Base-by-base conservation (phyloP, 192 early-diverging fungal species). In the Linnemannia schmuckeri region DNA sequence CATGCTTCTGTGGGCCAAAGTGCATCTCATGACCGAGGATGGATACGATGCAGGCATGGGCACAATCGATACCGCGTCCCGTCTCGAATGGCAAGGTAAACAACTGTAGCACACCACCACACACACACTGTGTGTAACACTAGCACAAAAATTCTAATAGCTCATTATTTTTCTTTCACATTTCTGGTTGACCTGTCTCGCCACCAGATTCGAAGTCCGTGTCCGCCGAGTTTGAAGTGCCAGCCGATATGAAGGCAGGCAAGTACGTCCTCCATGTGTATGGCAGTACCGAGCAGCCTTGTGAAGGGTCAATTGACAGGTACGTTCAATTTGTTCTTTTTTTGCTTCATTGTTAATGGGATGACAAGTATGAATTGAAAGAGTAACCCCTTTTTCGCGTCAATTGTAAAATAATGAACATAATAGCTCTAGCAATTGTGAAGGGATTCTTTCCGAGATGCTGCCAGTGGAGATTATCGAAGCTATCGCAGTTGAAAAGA, bases 251-350 rank as follows among this genome's bases (percentile, higher is more conserved):
- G 74, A 47, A 74, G 0, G 66, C 74, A 18, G 84, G 79, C 38
- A 81, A 81, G 33, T 81, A 86, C 46, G 54, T 73, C 18, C 35
- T 85, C 38, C 83, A 85, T 42, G 69, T 80, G 49, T 85, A 76
- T 30, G 83, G 83, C 24, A 79, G 73, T 63, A 86, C 84, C 6
- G 38, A 61, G 46, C 79, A 86, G 27, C 79, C 84, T 0, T 86
- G 84, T 22, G 74, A 85, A 37, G 83, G 55, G 35, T 72, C 83
- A n/a, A 61, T 76, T 63, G 78, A 79, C 78, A 71, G 61, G 78
- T 85, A 35, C 8, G 75, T 68, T 77, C 61, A 40, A 41, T 3
- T 33, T 35, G 33, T 75, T 33, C 6, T 3, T 76, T 8, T 9
- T 37, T 37, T 1, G 37, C 22, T 41, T 52, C 9, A 6, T 20